Conservation (phyloP, 192 early-diverging fungal genomes). For the Rhizophagus sp. region DNA sequence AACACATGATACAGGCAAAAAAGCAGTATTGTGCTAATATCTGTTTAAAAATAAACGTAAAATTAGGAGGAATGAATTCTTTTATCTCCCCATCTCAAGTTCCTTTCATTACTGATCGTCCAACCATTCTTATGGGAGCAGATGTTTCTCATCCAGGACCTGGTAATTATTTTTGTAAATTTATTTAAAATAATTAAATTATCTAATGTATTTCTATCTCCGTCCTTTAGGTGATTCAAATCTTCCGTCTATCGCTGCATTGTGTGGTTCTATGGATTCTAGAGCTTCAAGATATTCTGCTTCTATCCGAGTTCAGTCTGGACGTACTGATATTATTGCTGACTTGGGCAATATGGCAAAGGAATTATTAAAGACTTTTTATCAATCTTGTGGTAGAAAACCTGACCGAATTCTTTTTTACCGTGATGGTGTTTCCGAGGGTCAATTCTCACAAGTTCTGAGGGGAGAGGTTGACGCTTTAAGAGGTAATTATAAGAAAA, state of each 20-base stretch:
- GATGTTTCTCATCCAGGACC: slow-evolving; percentile 88
- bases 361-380: slow-evolving; percentile 68
- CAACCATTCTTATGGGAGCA: slow-evolving; percentile 91
- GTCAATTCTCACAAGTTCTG: slow-evolving; percentile 76
- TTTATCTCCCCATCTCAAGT: slow-evolving; percentile 59
- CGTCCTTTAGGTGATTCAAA: slow-evolving; percentile 32
- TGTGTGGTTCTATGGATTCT: slow-evolving; percentile 68
- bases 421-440: slow-evolving; percentile 91
- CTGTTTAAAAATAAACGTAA: slow-evolving; percentile 90
- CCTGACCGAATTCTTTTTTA: slow-evolving; percentile 83
- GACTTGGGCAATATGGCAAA: slow-evolving; percentile 66
- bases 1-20: slow-evolving; percentile 72
- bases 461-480: slow-evolving; percentile 71
- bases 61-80: slow-evolving; percentile 88
- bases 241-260: slow-evolving; percentile 73
- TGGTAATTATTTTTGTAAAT: slow-evolving; percentile 36
- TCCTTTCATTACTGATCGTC: slow-evolving; percentile 66
- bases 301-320: slow-evolving; percentile 63
- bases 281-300: slow-evolving; percentile 64
- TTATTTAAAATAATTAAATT: neutral
- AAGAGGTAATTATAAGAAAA: slow-evolving; percentile 33
- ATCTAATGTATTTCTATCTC: slow-evolving; percentile 26
- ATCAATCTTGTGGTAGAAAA: slow-evolving; percentile 64
- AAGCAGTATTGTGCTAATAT: slow-evolving; percentile 95
- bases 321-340: slow-evolving; percentile 69